Evolutionary conservation across 768 basidiomycete species (phyloP).

Genomic region (Hericium rajendrae): DNA sequence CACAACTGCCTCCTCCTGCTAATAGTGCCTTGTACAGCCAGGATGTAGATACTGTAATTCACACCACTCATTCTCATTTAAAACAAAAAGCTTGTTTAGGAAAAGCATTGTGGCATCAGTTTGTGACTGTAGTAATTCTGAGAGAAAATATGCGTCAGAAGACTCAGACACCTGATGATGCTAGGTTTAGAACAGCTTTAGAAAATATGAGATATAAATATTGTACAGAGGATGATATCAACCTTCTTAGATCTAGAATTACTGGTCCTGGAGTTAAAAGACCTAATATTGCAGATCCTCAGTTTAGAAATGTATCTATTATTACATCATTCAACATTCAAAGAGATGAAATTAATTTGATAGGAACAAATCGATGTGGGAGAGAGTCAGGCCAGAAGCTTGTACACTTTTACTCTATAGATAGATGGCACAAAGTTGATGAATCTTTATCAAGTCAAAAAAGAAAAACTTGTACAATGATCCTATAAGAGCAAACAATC

Average conservation of each 20-base stretch:
- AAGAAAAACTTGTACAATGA: background rate
- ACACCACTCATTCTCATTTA: background rate
- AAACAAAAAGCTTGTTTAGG: constrained; percentile 9
- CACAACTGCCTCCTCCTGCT: constrained; percentile 28
- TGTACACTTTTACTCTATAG: constrained; percentile 19
- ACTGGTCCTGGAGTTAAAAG: constrained; percentile 6
- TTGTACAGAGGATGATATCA: constrained; percentile 29
- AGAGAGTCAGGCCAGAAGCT: constrained; percentile 20
- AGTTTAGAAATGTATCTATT: constrained; percentile 26
- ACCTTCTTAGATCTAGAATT: constrained; percentile 22
- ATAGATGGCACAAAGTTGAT: background rate
- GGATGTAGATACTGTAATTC: background rate
- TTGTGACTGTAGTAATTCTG: constrained; percentile 14
- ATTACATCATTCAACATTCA: constrained; percentile 29
- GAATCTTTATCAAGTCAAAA: background rate
- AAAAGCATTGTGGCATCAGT: constrained; percentile 12
- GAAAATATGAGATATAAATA: constrained; percentile 30
- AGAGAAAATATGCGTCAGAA: constrained; percentile 14
- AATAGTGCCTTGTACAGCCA: constrained; percentile 14
- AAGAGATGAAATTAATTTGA: constrained; percentile 29
- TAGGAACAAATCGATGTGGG: constrained; percentile 24
- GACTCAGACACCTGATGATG: constrained; percentile 16
- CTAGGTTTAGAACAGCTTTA: constrained; percentile 20
- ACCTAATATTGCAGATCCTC: constrained; percentile 7
- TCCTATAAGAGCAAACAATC: background rate